Percentiles rank a stretch among this genome's conserved stretches.
Conservation (phyloP, 2,329 filamentous ascomycete genomes). For the Sarocladium strictum region DNA sequence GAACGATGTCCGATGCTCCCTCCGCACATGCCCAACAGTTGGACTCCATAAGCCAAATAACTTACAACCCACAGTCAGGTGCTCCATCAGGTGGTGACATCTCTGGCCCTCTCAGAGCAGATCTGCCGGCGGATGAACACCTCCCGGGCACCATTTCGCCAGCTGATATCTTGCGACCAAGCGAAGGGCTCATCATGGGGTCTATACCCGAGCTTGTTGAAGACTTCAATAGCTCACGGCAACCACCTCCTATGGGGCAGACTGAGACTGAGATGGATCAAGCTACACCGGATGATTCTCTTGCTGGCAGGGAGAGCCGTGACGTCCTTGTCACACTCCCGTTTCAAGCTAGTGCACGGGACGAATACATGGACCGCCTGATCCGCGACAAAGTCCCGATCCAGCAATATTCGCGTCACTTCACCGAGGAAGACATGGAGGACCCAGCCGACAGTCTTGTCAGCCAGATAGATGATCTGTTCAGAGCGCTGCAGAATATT, state of each 20-base stretch:
- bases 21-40: background rate
- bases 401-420: conserved; percentile 34
- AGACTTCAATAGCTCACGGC: background rate
- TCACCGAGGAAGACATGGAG: conserved; percentile 33
- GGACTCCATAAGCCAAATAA: too few species aligned
- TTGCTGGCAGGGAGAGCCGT: background rate
- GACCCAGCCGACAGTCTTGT: conserved; percentile 34
- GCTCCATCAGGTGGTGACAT: background rate
- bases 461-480: conserved; percentile 43
- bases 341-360: conserved; percentile 45
- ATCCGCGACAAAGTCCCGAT: conserved; percentile 36
- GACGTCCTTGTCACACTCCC: conserved; percentile 43
- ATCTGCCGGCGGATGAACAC: background rate
- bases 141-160: conserved; percentile 11
- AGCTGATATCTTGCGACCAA: conserved; percentile 11
- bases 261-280: background rate
- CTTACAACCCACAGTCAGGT: background rate
- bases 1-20: too few species aligned
- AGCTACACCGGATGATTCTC: background rate
- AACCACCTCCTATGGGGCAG: conserved; percentile 5
- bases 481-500: conserved; percentile 45
- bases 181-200: background rate
- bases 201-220: background rate
- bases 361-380: conserved; percentile 41
- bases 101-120: conserved; percentile 1